Evolutionary conservation across 495 filamentous ascomycete species (phyloP).

Genomic region (Melanomma pulvis-pyrius): DNA sequence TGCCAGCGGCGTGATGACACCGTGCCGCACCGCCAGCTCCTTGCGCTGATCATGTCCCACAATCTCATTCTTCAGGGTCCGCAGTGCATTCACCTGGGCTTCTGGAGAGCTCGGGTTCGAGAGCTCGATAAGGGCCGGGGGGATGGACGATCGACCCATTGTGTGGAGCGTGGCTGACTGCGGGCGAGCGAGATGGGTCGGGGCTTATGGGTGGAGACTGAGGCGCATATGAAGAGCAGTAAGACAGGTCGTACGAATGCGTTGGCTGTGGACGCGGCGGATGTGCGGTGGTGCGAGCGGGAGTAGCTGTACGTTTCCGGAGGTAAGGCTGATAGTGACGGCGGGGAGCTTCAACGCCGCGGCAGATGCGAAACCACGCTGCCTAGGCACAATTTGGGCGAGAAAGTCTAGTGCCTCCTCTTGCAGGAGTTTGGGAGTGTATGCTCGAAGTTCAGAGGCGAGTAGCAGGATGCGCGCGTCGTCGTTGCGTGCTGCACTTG

Average conservation of each 20-base stretch:
- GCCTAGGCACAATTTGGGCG: neutral
- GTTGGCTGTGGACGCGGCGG: constrained; percentile 1
- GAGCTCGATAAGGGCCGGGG: constrained; percentile 37
- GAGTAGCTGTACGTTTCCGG: neutral
- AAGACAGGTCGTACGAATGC: constrained; percentile 4
- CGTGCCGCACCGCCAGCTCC: constrained; percentile 68
- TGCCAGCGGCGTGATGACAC: constrained; percentile 69
- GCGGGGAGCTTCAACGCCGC: neutral
- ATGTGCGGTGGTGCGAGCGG: neutral
- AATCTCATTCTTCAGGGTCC: constrained; percentile 80
- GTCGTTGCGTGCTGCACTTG: neutral
- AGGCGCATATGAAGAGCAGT: neutral
- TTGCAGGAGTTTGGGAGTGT: too few relatives aligned
- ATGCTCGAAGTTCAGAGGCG: neutral
- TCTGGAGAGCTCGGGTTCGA: constrained; percentile 22
- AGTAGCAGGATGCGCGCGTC: neutral
- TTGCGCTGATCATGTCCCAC: constrained; percentile 89
- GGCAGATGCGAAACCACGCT: neutral
- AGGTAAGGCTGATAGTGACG: neutral
- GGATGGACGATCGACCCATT: constrained; percentile 32
- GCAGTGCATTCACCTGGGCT: constrained; percentile 65
- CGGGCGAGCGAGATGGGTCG: neutral
- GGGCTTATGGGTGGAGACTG: neutral
- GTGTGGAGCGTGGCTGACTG: neutral
- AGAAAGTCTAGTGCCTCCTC: too few relatives aligned